Evolutionary conservation across 257 asterid species (phyloP).

Genomic region (Solanum rostratum): DNA sequence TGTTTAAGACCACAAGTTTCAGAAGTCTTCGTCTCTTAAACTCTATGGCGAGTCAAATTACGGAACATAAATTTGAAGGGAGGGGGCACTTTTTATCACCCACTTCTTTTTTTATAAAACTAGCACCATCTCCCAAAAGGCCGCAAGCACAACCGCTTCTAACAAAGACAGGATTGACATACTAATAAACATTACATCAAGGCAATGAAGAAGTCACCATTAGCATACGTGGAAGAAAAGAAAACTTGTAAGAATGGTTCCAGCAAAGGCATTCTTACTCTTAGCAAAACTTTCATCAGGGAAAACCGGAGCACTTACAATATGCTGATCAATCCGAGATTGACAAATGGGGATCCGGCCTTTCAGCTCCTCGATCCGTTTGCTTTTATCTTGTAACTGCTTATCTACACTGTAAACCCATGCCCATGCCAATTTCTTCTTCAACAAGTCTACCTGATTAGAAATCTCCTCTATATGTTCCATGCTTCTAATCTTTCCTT

Average conservation of each 20-base stretch:
- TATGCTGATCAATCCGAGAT: conserved; percentile 45
- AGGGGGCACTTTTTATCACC: not conserved
- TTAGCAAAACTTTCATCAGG: not conserved
- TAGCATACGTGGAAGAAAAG: not conserved
- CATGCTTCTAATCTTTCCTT: conserved; percentile 67
- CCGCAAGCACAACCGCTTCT: not conserved
- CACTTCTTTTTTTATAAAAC: not conserved
- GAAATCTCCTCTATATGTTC: conserved; percentile 78
- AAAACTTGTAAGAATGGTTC: not conserved
- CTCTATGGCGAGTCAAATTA: not conserved
- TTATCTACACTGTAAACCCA: conserved; percentile 69
- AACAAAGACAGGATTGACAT: not conserved
- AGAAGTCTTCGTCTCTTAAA: not conserved
- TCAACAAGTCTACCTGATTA: conserved; percentile 47
- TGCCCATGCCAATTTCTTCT: conserved; percentile 90
- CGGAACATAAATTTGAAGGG: not conserved
- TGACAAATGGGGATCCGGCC: conserved; percentile 64
- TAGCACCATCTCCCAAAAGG: not conserved
- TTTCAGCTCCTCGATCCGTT: conserved; percentile 42
- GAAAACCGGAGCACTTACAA: conserved; percentile 27
- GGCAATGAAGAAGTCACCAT: not conserved
- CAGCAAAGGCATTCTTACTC: not conserved
- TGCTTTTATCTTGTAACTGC: conserved; percentile 38
- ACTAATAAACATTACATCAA: not conserved
- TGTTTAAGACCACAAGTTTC: not conserved